These are phyloP conservation scores for Quercus mongolica DNA, from an alignment of 306 rosid genomes.

Conservation along the genomic window DNA sequence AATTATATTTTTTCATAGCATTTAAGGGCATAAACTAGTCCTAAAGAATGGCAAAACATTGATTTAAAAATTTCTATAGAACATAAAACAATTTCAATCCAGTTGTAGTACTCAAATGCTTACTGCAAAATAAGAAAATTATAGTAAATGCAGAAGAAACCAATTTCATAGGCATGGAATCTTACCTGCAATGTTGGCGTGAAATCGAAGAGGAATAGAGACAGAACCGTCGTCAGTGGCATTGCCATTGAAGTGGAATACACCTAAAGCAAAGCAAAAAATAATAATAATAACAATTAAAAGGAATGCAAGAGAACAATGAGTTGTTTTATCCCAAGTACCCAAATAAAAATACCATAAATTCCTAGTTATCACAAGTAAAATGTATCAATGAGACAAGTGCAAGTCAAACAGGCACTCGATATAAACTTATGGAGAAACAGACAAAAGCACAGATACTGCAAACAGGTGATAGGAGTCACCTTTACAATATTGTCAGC, in stretches of 20 bases:
- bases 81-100: too few species aligned
- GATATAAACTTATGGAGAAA: not conserved
- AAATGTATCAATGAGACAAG: too few species aligned
- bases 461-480: not conserved
- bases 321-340: not conserved
- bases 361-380: too few species aligned
- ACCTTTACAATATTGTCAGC: conserved; percentile 90
- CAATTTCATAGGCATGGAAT: too few species aligned
- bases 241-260: conserved; percentile 97
- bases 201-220: conserved; percentile 73
- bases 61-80: too few species aligned
- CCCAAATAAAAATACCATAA: not conserved
- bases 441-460: not conserved
- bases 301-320: not conserved
- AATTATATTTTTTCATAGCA: too few species aligned
- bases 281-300: not conserved
- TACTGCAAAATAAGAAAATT: too few species aligned
- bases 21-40: too few species aligned
- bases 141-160: too few species aligned
- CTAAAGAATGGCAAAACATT: too few species aligned
- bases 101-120: too few species aligned
- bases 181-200: conserved; percentile 83
- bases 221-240: conserved; percentile 77
- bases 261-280: conserved; percentile 36
- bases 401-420: too few species aligned